A percentile compares a stretch with the other conserved stretches of the same genome.
Evolutionary conservation across 2,329 filamentous ascomycete species (phyloP).

Genomic region (Pseudogymnoascus destructans): DNA sequence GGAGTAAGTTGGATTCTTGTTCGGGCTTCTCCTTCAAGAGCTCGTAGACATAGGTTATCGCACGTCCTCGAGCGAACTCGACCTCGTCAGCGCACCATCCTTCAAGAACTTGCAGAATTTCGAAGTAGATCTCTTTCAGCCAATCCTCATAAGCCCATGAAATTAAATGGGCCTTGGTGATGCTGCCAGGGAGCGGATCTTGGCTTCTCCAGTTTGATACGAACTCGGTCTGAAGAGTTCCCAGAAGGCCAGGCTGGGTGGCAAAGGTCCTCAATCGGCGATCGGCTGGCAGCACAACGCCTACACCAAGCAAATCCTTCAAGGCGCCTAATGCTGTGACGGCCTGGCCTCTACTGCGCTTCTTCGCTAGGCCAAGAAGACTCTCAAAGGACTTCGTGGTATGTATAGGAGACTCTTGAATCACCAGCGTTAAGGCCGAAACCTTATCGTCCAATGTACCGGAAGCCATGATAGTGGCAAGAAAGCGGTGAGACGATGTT

Average conservation of each 20-base stretch:
- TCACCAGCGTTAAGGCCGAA: conserved; percentile 81
- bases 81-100: conserved; percentile 92
- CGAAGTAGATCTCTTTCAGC: conserved; percentile 88
- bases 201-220: conserved; percentile 48
- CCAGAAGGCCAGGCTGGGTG: conserved; percentile 63
- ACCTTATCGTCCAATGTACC: conserved; percentile 96
- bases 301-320: conserved; percentile 87
- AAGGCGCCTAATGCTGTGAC: conserved; percentile 84
- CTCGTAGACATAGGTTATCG: conserved; percentile 83
- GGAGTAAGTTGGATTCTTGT: conserved; percentile 86
- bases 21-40: conserved; percentile 91
- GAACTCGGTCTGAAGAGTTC: conserved; percentile 50
- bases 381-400: conserved; percentile 82
- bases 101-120: conserved; percentile 81
- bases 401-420: conserved; percentile 93
- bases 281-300: conserved; percentile 68
- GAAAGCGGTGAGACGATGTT: conserved; percentile 86
- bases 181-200: conserved; percentile 58
- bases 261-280: conserved; percentile 70
- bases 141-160: conserved; percentile 90
- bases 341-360: conserved; percentile 85
- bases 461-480: conserved; percentile 91
- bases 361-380: conserved; percentile 69
- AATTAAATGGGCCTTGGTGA: conserved; percentile 68
- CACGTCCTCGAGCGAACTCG: conserved; percentile 76